A percentile compares a stretch with the other conserved stretches of the same genome.
phyloP scores from a whole-genome alignment of 1,139 yeast species.

The Pichia cactophila region DNA sequence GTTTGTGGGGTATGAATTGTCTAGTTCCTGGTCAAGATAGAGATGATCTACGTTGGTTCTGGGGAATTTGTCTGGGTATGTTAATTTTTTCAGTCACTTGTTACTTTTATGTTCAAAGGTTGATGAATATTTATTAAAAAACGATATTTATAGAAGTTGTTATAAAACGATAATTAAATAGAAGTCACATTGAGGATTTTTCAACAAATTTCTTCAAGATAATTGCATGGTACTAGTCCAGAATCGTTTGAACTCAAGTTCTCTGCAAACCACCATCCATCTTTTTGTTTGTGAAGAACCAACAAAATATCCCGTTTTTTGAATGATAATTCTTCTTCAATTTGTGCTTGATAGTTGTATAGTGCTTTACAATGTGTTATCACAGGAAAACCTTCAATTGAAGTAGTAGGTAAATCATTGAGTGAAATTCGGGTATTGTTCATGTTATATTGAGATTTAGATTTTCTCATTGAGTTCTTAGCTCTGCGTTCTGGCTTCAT shows the following conservation, averaged over 20 bases:
- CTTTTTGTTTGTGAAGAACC: conserved; percentile 69
- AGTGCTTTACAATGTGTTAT: conserved; percentile 57
- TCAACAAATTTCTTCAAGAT: conserved; percentile 31
- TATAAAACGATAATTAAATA: not conserved
- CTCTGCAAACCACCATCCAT: conserved; percentile 88
- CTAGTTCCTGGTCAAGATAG: conserved; percentile 84
- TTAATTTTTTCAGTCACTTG: conserved; percentile 35
- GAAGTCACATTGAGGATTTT: not conserved
- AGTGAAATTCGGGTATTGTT: conserved; percentile 14
- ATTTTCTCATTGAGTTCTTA: conserved; percentile 14
- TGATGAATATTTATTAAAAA: conserved; percentile 23
- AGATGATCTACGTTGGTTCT: conserved; percentile 76
- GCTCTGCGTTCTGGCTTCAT: not conserved
- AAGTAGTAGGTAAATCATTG: conserved; percentile 23
- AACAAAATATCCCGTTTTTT: conserved; percentile 67
- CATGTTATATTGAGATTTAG: conserved; percentile 25
- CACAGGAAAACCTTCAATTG: conserved; percentile 36
- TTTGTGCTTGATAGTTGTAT: conserved; percentile 66
- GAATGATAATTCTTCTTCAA: conserved; percentile 73
- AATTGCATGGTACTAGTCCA: conserved; percentile 83
- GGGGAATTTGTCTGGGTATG: conserved; percentile 40
- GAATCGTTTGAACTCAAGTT: conserved; percentile 49
- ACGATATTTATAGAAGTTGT: not conserved
- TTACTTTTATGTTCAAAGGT: conserved; percentile 37
- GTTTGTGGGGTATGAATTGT: conserved; percentile 98